Evolutionary conservation across 257 asterid species (phyloP).

Genomic region (Petunia secreta): DNA sequence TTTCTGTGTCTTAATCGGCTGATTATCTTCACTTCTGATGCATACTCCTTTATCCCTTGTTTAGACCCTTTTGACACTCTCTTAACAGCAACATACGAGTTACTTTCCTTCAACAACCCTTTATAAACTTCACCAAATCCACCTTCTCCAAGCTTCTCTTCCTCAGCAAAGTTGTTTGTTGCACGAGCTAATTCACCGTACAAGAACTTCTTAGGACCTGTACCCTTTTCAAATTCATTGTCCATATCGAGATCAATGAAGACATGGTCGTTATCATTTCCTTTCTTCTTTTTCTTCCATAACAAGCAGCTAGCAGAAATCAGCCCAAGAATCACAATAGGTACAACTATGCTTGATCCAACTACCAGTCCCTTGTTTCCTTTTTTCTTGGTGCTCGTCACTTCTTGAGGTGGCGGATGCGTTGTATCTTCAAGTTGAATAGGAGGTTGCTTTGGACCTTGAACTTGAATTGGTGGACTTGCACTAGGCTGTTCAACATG

Average conservation of each 20-base stretch:
- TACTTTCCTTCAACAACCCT: slow-evolving; percentile 34
- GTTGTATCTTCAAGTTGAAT: not conserved
- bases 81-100: slow-evolving; percentile 42
- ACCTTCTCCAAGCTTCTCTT: slow-evolving; percentile 45
- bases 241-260: slow-evolving; percentile 26
- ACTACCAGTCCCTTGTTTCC: slow-evolving; percentile 27
- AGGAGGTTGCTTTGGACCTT: slow-evolving; percentile 23
- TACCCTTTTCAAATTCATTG: slow-evolving; percentile 36
- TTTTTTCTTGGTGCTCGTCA: not conserved
- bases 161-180: slow-evolving; percentile 38
- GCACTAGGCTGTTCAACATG: slow-evolving; percentile 1
- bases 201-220: slow-evolving; percentile 42
- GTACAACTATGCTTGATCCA: slow-evolving; percentile 30
- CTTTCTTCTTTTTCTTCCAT: slow-evolving; percentile 26
- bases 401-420: not conserved
- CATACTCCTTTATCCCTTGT: slow-evolving; percentile 57
- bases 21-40: slow-evolving; percentile 63
- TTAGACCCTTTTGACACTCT: slow-evolving; percentile 45
- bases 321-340: slow-evolving; percentile 4
- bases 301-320: not conserved
- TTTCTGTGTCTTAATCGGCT: slow-evolving; percentile 52
- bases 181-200: slow-evolving; percentile 36
- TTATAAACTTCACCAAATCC: slow-evolving; percentile 52
- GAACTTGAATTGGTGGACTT: slow-evolving; percentile 20
- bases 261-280: not conserved